Evolutionary conservation across 805 yeast species (phyloP).

Genomic region (Wickerhamiella allomyrinae): DNA sequence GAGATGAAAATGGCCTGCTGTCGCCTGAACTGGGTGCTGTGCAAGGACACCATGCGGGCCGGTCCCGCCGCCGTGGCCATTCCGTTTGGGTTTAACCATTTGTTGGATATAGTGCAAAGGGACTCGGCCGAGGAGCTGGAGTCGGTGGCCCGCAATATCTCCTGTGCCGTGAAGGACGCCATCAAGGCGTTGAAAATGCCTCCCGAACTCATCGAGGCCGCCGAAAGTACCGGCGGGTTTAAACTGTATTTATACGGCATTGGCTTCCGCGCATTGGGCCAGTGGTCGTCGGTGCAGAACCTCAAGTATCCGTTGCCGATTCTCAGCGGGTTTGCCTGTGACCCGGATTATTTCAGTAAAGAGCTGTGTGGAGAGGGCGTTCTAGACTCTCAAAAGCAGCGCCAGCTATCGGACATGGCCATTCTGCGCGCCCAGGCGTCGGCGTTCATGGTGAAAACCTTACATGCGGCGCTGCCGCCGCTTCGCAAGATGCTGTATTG

Average conservation of each 20-base stretch:
- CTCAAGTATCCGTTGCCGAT: slow-evolving; percentile 50
- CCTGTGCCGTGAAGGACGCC: slow-evolving; percentile 36
- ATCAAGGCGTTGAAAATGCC: slow-evolving; percentile 41
- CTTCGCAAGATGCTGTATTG: slow-evolving; percentile 51
- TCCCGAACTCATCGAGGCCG: slow-evolving; percentile 33
- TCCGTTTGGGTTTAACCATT: slow-evolving; percentile 63
- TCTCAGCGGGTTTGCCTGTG: slow-evolving; percentile 42
- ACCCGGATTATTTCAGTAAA: neutral
- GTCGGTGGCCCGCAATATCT: slow-evolving; percentile 37
- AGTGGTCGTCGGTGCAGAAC: slow-evolving; percentile 18
- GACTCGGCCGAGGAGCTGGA: neutral
- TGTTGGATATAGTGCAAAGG: slow-evolving; percentile 36
- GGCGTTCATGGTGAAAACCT: neutral
- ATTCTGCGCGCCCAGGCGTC: neutral
- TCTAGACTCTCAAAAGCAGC: neutral
- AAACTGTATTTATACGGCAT: slow-evolving; percentile 60
- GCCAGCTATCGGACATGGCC: neutral
- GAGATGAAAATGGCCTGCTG: slow-evolving; percentile 64
- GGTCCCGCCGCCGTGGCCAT: slow-evolving; percentile 44
- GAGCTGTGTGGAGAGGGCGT: neutral
- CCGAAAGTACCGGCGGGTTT: slow-evolving; percentile 43
- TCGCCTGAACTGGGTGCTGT: slow-evolving; percentile 55
- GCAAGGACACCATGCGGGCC: neutral
- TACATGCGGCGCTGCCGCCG: slow-evolving; percentile 37
- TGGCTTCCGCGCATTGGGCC: slow-evolving; percentile 55